Percentiles rank a stretch among this genome's conserved stretches.
Conservation (phyloP, 352 stramenopile genomes). For the Phytophthora colocasiae region DNA sequence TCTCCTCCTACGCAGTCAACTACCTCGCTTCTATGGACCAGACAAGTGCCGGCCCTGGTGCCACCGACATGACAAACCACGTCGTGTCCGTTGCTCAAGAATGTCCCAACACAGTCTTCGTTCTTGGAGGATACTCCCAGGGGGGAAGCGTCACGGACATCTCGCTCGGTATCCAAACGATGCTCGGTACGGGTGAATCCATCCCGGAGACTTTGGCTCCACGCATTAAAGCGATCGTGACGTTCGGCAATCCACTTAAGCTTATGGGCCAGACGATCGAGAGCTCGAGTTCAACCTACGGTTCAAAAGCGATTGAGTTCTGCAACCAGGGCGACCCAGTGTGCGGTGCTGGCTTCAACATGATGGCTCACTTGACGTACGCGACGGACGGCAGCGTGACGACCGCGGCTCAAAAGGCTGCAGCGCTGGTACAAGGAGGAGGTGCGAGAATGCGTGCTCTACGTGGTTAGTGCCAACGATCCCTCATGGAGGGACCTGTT, state of each 20-base stretch:
- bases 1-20: conserved; percentile 43
- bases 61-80: conserved; percentile 47
- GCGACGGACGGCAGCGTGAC: conserved; percentile 34
- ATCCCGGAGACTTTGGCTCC: conserved; percentile 32
- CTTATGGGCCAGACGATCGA: conserved; percentile 38
- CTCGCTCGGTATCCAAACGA: conserved; percentile 38
- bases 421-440: conserved; percentile 12
- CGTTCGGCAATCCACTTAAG: conserved; percentile 45
- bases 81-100: conserved; percentile 28
- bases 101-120: conserved; percentile 43
- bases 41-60: conserved; percentile 33
- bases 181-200: conserved; percentile 24
- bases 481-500: neutral
- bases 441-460: neutral
- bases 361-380: conserved; percentile 41
- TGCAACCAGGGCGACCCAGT: conserved; percentile 42
- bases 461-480: neutral
- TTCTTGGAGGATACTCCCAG: conserved; percentile 44
- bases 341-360: conserved; percentile 38
- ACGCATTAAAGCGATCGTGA: conserved; percentile 46
- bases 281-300: conserved; percentile 34
- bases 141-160: conserved; percentile 44
- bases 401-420: conserved; percentile 32
- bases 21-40: conserved; percentile 37
- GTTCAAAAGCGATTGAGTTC: conserved; percentile 39